Evolutionary conservation across 345 rosid species (phyloP), one percentile per base, ranked within the genome.

Genomic region (Noccaea bulbosa): DNA sequence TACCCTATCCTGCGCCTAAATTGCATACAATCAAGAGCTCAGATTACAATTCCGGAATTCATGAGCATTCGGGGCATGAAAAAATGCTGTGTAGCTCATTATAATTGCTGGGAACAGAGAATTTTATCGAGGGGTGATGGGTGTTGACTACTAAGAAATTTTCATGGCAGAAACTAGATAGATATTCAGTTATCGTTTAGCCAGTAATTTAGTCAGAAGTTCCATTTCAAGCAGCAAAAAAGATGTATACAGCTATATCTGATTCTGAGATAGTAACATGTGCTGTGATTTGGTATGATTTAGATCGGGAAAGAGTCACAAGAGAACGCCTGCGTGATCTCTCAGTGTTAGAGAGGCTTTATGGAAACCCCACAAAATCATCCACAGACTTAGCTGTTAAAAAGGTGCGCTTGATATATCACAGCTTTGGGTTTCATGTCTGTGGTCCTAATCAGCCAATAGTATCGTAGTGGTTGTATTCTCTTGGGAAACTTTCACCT

Each of bases 251-350:
- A 65, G 55, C 46, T 62, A 35, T 34, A 17, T 2, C 11, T n/a
- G n/a, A n/a, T n/a, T n/a, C n/a, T n/a, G n/a, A n/a, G n/a, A n/a
- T n/a, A n/a, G n/a, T 70, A 68, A 61, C 35, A 33, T 33, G 2
- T 24, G 30, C 30, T 33, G 35, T 33, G 6, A 3, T 33, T 5
- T 33, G 30, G 30, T 17, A 7, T 46, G 11, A 12, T 8, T 60
- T 24, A 93, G 97, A 83, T 53, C 75, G 81, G 55, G 98, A 93
- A 80, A 85, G 88, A 80, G 69, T 74, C 24, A 89, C 88, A 50
- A 82, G 97, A 44, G 94, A 87, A 72, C 85, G 91, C 69, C 70
- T 91, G 8, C 84, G 87, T 15, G 98, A 93, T 57, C 80, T 93
- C 45, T 77, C 91, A 65, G 74, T 87, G 65, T 88, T 93, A 48